Percentiles rank a stretch among this genome's conserved stretches.
phyloP scores from a whole-genome alignment of 805 yeast species.

The Kuraishia hungarica region DNA sequence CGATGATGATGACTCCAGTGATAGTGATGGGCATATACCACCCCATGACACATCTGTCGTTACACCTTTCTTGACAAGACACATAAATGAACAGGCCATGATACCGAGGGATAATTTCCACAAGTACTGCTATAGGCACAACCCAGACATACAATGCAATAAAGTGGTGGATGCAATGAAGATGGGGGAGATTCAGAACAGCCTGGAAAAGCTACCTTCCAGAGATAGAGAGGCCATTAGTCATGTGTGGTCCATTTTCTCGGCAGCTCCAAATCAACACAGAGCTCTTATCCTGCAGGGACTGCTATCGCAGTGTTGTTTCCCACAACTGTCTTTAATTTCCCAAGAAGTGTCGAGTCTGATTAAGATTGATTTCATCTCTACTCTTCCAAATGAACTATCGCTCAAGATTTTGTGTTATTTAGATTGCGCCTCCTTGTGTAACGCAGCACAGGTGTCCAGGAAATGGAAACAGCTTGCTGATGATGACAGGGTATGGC shows the following conservation, averaged over 20 bases:
- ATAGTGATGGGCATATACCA: background rate
- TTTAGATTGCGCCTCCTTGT: conserved; percentile 86
- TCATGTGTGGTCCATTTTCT: conserved; percentile 78
- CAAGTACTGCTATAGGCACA: conserved; percentile 84
- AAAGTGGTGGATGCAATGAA: conserved; percentile 56
- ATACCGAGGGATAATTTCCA: conserved; percentile 46
- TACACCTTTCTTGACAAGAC: conserved; percentile 26
- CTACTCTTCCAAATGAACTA: conserved; percentile 79
- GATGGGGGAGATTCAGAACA: conserved; percentile 54
- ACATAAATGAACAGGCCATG: conserved; percentile 26
- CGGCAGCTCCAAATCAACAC: conserved; percentile 62
- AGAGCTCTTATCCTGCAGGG: conserved; percentile 78
- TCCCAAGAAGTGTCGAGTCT: conserved; percentile 71
- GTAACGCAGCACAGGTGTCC: conserved; percentile 90
- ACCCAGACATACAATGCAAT: conserved; percentile 76
- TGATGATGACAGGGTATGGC: conserved; percentile 97
- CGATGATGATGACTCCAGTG: background rate
- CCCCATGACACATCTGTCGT: conserved; percentile 14
- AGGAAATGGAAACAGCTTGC: conserved; percentile 82
- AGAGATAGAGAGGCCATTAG: conserved; percentile 70
- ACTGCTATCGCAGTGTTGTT: conserved; percentile 81
- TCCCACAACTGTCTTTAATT: conserved; percentile 85
- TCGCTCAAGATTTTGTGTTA: conserved; percentile 80
- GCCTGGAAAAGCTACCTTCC: conserved; percentile 50
- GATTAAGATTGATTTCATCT: conserved; percentile 82